phyloP scores from a whole-genome alignment of 345 rosid species.

The Euphorbia tirucalli region DNA sequence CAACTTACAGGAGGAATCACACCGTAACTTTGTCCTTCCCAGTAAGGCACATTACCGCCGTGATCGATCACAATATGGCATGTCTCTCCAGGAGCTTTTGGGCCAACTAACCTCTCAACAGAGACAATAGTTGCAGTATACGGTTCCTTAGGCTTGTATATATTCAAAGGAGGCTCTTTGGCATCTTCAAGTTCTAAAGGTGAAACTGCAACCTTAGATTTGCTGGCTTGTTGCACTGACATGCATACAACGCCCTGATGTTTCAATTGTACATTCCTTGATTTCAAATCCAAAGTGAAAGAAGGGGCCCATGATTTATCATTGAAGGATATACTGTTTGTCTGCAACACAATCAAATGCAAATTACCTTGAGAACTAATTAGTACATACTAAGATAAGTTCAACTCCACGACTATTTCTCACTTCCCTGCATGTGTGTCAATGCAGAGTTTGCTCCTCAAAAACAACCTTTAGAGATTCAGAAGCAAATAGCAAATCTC shows the following conservation, averaged over 20 bases:
- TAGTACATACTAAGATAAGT: constrained; percentile 3
- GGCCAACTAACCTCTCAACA: constrained; percentile 89
- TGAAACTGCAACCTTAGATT: constrained; percentile 66
- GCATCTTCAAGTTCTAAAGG: constrained; percentile 74
- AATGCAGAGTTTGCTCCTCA: constrained; percentile 4
- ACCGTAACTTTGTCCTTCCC: constrained; percentile 99
- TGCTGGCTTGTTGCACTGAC: constrained; percentile 86
- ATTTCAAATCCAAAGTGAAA: constrained; percentile 42
- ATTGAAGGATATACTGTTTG: constrained; percentile 48
- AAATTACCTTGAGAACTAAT: constrained; percentile 10
- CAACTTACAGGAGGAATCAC: constrained; percentile 95
- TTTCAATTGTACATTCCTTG: constrained; percentile 31
- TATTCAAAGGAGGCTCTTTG: constrained; percentile 71
- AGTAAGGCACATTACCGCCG: constrained; percentile 88
- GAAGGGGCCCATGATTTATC: constrained; percentile 53
- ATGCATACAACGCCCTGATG: constrained; percentile 49
- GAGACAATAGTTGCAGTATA: constrained; percentile 90
- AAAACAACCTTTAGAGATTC: constrained; percentile 14
- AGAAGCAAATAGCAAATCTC: constrained; percentile 3
- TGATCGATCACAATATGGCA: constrained; percentile 97
- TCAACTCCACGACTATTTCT: background rate
- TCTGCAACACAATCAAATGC: constrained; percentile 43
- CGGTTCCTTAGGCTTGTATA: constrained; percentile 82
- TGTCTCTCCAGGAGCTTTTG: constrained; percentile 95
- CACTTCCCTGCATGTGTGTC: constrained; percentile 2